These are phyloP conservation scores for Paramecium octaurelia DNA, from an alignment of 73 alveolate genomes.

Conservation along the genomic window DNA sequence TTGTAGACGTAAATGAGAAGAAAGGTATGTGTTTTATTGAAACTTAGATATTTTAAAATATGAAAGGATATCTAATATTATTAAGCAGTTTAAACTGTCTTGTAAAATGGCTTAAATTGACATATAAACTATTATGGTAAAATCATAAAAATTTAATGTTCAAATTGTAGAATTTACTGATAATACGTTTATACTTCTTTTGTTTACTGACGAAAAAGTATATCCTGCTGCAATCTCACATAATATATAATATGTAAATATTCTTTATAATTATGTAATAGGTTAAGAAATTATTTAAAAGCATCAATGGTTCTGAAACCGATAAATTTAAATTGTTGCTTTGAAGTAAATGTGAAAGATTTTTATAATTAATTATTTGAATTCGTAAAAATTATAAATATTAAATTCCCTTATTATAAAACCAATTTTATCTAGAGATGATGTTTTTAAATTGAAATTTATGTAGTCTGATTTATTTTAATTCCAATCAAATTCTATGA, in stretches of 20 bases:
- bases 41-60: conserved; percentile 21
- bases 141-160: background rate
- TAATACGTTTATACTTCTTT: background rate
- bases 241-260: background rate
- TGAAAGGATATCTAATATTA: conserved; percentile 52
- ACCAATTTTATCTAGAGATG: too few relatives aligned
- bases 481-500: background rate
- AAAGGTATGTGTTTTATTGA: background rate
- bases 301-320: background rate
- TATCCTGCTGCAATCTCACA: background rate
- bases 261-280: background rate
- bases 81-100: conserved; percentile 49
- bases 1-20: conserved; percentile 10
- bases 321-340: background rate
- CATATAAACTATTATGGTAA: conserved; percentile 32
- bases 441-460: background rate
- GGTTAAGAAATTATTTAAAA: background rate
- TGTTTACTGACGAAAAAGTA: background rate
- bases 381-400: too few relatives aligned
- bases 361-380: background rate
- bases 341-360: background rate
- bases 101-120: conserved; percentile 4
- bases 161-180: background rate
- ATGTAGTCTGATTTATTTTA: background rate
- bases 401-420: too few relatives aligned